phyloP scores from a whole-genome alignment of 306 rosid genomes.

The Gillenia trifoliata region DNA sequence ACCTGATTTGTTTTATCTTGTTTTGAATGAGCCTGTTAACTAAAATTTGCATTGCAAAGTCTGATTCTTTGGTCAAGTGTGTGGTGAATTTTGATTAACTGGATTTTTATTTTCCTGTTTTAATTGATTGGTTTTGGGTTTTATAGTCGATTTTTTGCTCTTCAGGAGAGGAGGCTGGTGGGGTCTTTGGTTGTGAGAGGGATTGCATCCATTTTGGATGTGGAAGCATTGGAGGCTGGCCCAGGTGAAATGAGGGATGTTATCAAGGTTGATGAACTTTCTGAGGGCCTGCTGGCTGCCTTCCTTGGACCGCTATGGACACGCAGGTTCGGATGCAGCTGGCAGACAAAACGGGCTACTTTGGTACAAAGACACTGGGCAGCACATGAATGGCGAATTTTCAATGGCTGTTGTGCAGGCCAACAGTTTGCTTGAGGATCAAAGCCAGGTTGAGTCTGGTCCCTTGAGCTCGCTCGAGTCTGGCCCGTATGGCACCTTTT shows the following conservation, averaged over 20 bases:
- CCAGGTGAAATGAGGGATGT: constrained; percentile 97
- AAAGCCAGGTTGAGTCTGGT: constrained; percentile 92
- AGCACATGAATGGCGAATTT: constrained; percentile 77
- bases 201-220: constrained; percentile 67
- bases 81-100: constrained; percentile 4
- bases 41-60: background rate
- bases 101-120: background rate
- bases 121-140: constrained; percentile 1
- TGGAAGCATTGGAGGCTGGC: constrained; percentile 53
- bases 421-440: constrained; percentile 93
- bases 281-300: constrained; percentile 84
- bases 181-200: constrained; percentile 21
- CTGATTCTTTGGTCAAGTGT: background rate
- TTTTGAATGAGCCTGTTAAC: constrained; percentile 18
- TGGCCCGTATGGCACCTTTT: constrained; percentile 78
- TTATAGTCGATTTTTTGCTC: constrained; percentile 4
- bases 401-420: constrained; percentile 98
- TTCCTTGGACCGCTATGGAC: constrained; percentile 37
- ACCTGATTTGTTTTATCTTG: background rate
- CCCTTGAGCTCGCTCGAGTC: constrained; percentile 61
- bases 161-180: constrained; percentile 31
- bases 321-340: constrained; percentile 46
- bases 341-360: constrained; percentile 81
- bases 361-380: constrained; percentile 92
- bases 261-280: constrained; percentile 79